Percentiles rank a stretch among this genome's conserved stretches.
Conservation (phyloP, 2,329 filamentous ascomycete genomes). For the Passalora sequoiae region DNA sequence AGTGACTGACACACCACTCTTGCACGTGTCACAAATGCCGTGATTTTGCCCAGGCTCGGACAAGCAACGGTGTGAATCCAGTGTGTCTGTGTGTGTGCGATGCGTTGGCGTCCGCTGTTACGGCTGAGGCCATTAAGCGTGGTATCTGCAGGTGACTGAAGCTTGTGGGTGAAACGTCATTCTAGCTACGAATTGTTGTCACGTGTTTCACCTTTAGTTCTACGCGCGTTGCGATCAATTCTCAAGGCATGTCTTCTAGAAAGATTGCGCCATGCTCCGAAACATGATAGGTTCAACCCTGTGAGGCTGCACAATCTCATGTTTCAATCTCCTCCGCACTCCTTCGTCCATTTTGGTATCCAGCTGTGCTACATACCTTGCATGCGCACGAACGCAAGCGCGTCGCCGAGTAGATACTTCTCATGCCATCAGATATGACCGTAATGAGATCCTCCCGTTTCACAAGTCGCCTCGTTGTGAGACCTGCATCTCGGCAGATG, state of each 20-base stretch:
- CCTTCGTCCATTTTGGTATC: background rate
- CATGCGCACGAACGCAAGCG: slow-evolving; percentile 3
- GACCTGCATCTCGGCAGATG: slow-evolving; percentile 1
- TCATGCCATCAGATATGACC: background rate
- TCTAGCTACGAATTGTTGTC: background rate
- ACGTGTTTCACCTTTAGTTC: slow-evolving; percentile 4
- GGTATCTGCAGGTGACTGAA: too few relatives aligned
- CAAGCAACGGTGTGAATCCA: too few relatives aligned
- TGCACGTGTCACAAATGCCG: too few relatives aligned
- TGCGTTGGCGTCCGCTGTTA: too few relatives aligned
- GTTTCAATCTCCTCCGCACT: slow-evolving; percentile 4
- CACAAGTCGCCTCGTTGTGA: slow-evolving; percentile 4
- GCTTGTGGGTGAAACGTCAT: too few relatives aligned
- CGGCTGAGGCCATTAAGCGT: too few relatives aligned
- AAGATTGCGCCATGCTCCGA: slow-evolving; percentile 3
- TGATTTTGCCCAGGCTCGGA: too few relatives aligned
- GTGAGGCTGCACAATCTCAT: slow-evolving; percentile 1
- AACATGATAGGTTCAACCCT: background rate
- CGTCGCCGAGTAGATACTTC: too few relatives aligned
- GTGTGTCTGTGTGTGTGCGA: too few relatives aligned
- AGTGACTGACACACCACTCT: too few relatives aligned
- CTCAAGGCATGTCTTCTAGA: slow-evolving; percentile 3
- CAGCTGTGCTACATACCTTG: slow-evolving; percentile 7
- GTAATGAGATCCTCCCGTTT: background rate
- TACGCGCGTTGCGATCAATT: too few relatives aligned